Base-by-base conservation (phyloP, 2,329 filamentous ascomycete genomes). In the Rhexocercosporidium sp. region DNA sequence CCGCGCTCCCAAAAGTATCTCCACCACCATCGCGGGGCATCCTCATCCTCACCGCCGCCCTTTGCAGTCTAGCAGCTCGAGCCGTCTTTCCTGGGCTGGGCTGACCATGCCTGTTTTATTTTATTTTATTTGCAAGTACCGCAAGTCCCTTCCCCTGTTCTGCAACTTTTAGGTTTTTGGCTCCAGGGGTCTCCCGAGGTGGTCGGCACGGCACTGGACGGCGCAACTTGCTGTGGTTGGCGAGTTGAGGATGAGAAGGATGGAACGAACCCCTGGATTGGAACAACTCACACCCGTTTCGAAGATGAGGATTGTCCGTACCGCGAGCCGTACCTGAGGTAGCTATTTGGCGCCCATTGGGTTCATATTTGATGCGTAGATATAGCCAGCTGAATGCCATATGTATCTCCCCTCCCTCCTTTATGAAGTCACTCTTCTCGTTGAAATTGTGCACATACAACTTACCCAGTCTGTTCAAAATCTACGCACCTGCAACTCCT, bases 1-100 rank as follows among this genome's bases (percentile, higher is more conserved):
- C n/a, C n/a, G n/a, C n/a, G n/a, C n/a, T n/a, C n/a, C n/a, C n/a
- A n/a, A n/a, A n/a, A n/a, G n/a, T n/a, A 53, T 12, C 44, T 46
- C 29, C 31, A 53, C 20, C 47, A 9, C 20, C 12, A 41, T 63
- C 57, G 62, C 22, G 64, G 67, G 61, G 67, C 27, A 44, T 49
- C 12, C 46, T 61, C 27, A 44, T 49, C 12, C 46, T 61, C 57
- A 62, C 57, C 57, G 57, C 64, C 27, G 16, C 59, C 57, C 14
- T 25, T 29, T 61, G 41, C 20, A 44, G 64, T 29, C 18, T 54
- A 39, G 64, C 41, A 12, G 47, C 16, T 62, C 20, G 2, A 9
- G 7, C n/a, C 18, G 11, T 34, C 51, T 54, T 54, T 31, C 51
- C 18, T 25, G 37, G 20, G 51, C 11, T 34, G 20, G 6, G 31